Evolutionary conservation across 2,329 filamentous ascomycete species (phyloP), one percentile per base, ranked within the genome.

Genomic region (Raffaelea ambrosiae): DNA sequence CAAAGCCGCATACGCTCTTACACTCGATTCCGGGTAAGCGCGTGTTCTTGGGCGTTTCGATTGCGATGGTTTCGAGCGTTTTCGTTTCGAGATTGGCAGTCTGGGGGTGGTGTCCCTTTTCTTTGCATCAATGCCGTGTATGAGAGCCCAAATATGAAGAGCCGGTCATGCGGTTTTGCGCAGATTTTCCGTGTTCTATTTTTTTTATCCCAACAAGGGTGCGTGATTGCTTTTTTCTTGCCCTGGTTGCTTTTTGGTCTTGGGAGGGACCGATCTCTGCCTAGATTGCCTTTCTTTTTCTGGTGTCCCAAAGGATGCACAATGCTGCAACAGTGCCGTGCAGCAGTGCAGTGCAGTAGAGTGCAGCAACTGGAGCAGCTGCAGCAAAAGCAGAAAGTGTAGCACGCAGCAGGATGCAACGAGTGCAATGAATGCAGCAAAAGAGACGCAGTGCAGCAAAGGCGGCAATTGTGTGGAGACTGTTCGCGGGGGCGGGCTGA

Each of bases 271-370:
- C 9, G 9, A 9, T 33, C 16, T 16, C 16, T 33, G 9, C 16
- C 16, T 9, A 16, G 31, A 16, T 33, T 9, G 9, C 16, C 21
- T 33, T 36, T 19, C 20, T 48, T 29, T 42, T 36, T 44, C 31
- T 21, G n/a, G n/a, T n/a, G n/a, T 44, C 40, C 36, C 26, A 41
- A 20, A 14, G 39, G 31, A 39, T 33, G 14, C n/a, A n/a, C n/a
- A n/a, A n/a, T n/a, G n/a, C n/a, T n/a, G n/a, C n/a, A n/a, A n/a
- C n/a, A n/a, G n/a, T n/a, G n/a, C n/a, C n/a, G n/a, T n/a, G n/a
- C n/a, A n/a, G n/a, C n/a, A n/a, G n/a, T 48, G 47, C 47, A 44
- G 39, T 42, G 47, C 47, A 46, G 47, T 47, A 40, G 29, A 46
- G 47, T 40, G 41, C 46, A 49, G 40, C 44, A 26, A 36, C n/a